Evolutionary conservation across 2,329 filamentous ascomycete species (phyloP), one percentile per base, ranked within the genome.

Genomic region (Thermothelomyces thermophilus): DNA sequence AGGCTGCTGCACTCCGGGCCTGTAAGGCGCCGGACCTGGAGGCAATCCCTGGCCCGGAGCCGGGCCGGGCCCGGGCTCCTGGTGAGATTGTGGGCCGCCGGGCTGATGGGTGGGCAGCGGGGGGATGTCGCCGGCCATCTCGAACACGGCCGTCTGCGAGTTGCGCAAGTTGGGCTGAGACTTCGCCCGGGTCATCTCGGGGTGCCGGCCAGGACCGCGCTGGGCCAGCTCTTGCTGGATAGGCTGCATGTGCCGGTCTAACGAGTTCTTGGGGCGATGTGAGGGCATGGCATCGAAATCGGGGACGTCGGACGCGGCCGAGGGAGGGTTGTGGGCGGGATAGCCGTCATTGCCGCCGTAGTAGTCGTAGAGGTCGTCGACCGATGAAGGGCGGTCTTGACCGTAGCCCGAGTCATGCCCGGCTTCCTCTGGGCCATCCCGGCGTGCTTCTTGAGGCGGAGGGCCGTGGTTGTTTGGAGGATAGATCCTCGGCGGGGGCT

Each of bases 111-210:
- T 69, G 46, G 68, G 75, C 61, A 74, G 68, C 35, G 68, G 71
- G 10, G 82, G 81, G 26, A 83, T 66, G 58, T 87, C 82, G 22
- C 71, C 75, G 2, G 79, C 82, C 76, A 90, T 84, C 60, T 89
- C 87, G 57, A 89, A 89, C 1, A 86, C 75, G 8, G 85, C 86
- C 2, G 80, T 73, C 58, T 86, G 80, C 3, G 77, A 75, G 56
- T 81, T 75, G 31, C 79, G 73, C 51, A 86, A 67, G 61, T 86
- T 78, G 26, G 83, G 82, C 61, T 87, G 83, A 10, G 83, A 87
- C 56, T 82, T 82, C 14, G 81, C 79, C 52, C 77, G 75, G 51
- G 72, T 77, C 44, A 83, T 64, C 57, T 79, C 74, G 19, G 74
- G 76, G 33, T 68, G 73, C 61, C 70, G 74, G 58, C 67, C 77